A percentile compares a stretch with the other conserved stretches of the same genome.
Evolutionary conservation across 108 stramenopile species (phyloP).

Genomic region (Cyclotella baltica): DNA sequence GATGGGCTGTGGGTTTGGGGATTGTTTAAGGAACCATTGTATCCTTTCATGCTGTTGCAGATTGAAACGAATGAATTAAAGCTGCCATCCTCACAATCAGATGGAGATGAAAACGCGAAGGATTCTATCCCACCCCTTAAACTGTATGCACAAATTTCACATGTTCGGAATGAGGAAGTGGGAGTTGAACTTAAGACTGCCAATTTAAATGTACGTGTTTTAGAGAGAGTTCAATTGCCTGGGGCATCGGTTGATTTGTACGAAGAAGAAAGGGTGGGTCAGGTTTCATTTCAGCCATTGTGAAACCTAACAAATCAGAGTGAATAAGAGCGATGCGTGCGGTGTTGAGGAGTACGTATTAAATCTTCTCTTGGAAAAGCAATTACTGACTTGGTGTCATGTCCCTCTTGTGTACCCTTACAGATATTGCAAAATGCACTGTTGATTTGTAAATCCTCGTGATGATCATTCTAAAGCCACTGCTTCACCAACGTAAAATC

Average conservation of each 20-base stretch:
- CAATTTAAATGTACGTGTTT: constrained; percentile 45
- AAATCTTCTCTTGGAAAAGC: too few species aligned
- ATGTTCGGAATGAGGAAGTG: constrained; percentile 68
- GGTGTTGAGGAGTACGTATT: too few species aligned
- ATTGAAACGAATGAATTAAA: constrained; percentile 76
- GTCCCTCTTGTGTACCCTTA: too few species aligned
- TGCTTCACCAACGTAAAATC: too few species aligned
- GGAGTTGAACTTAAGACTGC: constrained; percentile 49
- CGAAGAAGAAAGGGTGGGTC: constrained; percentile 76
- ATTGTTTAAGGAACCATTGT: constrained; percentile 89
- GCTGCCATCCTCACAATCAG: constrained; percentile 34
- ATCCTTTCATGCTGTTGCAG: constrained; percentile 86
- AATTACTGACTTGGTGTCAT: too few species aligned
- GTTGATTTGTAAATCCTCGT: too few species aligned
- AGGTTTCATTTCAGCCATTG: constrained; percentile 61
- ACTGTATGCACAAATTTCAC: constrained; percentile 79
- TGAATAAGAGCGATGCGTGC: too few species aligned
- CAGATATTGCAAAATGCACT: too few species aligned
- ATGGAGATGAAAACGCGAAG: constrained; percentile 18
- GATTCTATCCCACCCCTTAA: constrained; percentile 75
- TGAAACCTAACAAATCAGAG: too few species aligned
- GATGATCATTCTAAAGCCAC: too few species aligned
- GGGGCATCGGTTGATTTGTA: constrained; percentile 77
- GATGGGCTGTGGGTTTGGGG: constrained; percentile 95
- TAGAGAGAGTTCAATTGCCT: constrained; percentile 69